phyloP scores from a whole-genome alignment of 2,329 filamentous ascomycete species.

The Alternaria metachromatica region DNA sequence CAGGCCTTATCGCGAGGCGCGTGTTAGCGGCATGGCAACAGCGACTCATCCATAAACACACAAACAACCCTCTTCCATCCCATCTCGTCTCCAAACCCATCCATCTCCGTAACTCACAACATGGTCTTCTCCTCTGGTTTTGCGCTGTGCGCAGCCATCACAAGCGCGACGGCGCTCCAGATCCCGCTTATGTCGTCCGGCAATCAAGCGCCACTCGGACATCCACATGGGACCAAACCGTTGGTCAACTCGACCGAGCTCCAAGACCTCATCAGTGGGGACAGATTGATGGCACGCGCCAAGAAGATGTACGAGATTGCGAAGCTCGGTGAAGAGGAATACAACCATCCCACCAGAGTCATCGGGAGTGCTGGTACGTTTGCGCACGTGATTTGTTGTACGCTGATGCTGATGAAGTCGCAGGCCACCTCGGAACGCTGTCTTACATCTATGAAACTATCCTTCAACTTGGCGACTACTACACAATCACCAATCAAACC shows the following conservation, averaged over 20 bases:
- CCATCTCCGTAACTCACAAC: slow-evolving; percentile 7
- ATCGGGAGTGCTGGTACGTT: slow-evolving; percentile 45
- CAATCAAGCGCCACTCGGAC: slow-evolving; percentile 31
- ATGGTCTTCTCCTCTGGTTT: slow-evolving; percentile 39
- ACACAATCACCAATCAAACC: slow-evolving; percentile 47
- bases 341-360: slow-evolving; percentile 53
- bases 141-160: slow-evolving; percentile 38
- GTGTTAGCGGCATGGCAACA: slow-evolving; percentile 36
- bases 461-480: slow-evolving; percentile 49
- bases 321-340: slow-evolving; percentile 51
- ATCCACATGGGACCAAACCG: slow-evolving; percentile 35
- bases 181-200: slow-evolving; percentile 37
- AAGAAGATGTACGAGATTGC: slow-evolving; percentile 51
- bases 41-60: slow-evolving; percentile 16
- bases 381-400: slow-evolving; percentile 17
- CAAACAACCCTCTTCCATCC: slow-evolving; percentile 25
- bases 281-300: slow-evolving; percentile 40
- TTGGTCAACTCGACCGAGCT: slow-evolving; percentile 45
- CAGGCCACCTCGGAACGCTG: slow-evolving; percentile 45
- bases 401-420: slow-evolving; percentile 12
- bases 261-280: slow-evolving; percentile 45
- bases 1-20: slow-evolving; percentile 32
- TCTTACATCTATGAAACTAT: slow-evolving; percentile 50
- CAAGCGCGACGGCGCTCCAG: slow-evolving; percentile 36
- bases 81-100: slow-evolving; percentile 8